Conservation (phyloP, 257 asterid genomes). For the Vinca minor region DNA sequence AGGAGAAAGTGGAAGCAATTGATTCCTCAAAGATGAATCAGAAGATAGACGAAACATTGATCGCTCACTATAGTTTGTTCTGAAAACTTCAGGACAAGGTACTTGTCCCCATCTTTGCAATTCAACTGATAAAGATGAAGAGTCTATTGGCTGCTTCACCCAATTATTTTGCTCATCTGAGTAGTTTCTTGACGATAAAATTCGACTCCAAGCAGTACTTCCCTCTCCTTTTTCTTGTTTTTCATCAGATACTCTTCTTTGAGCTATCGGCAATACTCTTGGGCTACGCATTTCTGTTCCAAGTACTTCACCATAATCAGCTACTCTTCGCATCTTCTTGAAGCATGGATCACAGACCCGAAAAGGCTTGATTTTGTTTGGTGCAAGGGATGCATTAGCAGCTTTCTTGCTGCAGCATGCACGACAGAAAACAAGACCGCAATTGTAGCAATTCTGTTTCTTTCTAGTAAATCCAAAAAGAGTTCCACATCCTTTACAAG, state of each 20-base stretch:
- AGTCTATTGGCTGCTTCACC: constrained; percentile 15
- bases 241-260: constrained; percentile 17
- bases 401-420: constrained; percentile 38
- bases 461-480: constrained; percentile 39
- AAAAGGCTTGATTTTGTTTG: constrained; percentile 28
- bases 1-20: constrained; percentile 12
- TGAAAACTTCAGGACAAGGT: constrained; percentile 32
- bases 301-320: constrained; percentile 17
- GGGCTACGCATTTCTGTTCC: constrained; percentile 24
- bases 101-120: constrained; percentile 45
- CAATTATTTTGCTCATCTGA: constrained; percentile 17
- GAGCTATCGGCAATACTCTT: constrained; percentile 20
- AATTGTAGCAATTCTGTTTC: constrained; percentile 46
- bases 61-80: constrained; percentile 10
- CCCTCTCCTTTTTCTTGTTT: constrained; percentile 25
- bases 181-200: constrained; percentile 17
- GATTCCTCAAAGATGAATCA: constrained; percentile 11
- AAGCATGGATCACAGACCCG: constrained; percentile 43
- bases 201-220: constrained; percentile 22
- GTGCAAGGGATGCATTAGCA: constrained; percentile 40
- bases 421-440: constrained; percentile 39
- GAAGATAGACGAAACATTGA: constrained; percentile 10
- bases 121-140: constrained; percentile 14
- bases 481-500: constrained; percentile 38
- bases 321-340: constrained; percentile 21